A percentile compares a stretch with the other conserved stretches of the same genome.
Conservation (phyloP, 371 early-diverging fungal species). For the Mortierella polycephala region DNA sequence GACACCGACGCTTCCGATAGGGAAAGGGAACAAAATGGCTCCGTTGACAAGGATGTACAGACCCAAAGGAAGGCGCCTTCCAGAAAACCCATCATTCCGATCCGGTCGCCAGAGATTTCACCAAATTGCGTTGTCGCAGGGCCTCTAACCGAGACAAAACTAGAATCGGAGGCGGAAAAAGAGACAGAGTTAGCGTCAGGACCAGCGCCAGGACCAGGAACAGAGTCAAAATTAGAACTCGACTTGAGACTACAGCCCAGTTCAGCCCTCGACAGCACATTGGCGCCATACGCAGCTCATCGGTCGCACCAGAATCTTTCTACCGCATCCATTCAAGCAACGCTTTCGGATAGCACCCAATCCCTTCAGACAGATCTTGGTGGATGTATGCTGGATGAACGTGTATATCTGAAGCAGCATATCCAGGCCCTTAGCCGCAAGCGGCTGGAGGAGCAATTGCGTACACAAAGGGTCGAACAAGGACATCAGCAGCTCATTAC, state of each 20-base stretch:
- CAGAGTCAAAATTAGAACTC: no score
- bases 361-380: conserved; percentile 27
- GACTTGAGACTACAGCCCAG: no score
- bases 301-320: conserved; percentile 4
- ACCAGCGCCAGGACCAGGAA: no score
- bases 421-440: conserved; percentile 29
- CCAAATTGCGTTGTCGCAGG: no score
- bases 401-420: conserved; percentile 39
- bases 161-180: no score
- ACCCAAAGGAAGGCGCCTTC: no score
- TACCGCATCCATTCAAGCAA: conserved; percentile 26
- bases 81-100: no score
- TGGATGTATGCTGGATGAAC: conserved; percentile 31
- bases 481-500: conserved; percentile 15
- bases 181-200: no score
- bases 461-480: conserved; percentile 17
- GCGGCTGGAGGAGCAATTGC: conserved; percentile 17
- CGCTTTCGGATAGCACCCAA: conserved; percentile 31
- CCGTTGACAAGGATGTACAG: no score
- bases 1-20: neutral
- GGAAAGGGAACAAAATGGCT: conserved; percentile 3
- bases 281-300: no score
- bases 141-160: no score
- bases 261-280: neutral
- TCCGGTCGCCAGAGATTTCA: no score